phyloP scores from a whole-genome alignment of 1,284 basidiomycete genomes.

The Sanghuangporus baumii region DNA sequence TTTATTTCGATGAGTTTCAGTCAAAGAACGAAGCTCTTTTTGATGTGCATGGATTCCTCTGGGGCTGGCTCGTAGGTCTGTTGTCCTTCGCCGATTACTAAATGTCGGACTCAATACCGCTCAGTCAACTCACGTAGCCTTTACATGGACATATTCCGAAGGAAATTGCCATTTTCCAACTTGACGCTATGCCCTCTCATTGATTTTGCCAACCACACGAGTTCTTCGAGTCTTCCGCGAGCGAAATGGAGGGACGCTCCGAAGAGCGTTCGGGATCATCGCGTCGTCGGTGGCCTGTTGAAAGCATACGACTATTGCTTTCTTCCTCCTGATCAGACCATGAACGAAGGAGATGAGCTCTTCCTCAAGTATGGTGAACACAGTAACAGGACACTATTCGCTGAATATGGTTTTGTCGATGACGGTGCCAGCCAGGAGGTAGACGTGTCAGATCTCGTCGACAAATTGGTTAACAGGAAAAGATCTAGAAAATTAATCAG shows the following conservation, averaged over 20 bases:
- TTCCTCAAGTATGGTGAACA: conserved; percentile 74
- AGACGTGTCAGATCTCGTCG: conserved; percentile 54
- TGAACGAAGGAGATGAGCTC: conserved; percentile 55
- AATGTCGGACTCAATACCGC: conserved; percentile 7
- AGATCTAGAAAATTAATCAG: conserved; percentile 40
- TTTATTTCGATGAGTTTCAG: neutral
- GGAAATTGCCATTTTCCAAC: conserved; percentile 58
- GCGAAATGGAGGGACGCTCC: conserved; percentile 31
- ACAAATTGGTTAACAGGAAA: conserved; percentile 39
- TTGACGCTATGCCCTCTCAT: conserved; percentile 80
- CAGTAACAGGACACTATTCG: conserved; percentile 65
- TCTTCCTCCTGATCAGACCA: conserved; percentile 35
- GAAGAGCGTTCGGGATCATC: neutral
- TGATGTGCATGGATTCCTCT: conserved; percentile 48
- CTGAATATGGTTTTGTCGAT: conserved; percentile 80
- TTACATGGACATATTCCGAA: conserved; percentile 60
- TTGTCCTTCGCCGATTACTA: conserved; percentile 3
- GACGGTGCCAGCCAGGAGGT: conserved; percentile 42
- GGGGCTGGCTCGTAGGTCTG: conserved; percentile 85
- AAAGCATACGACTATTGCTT: conserved; percentile 43
- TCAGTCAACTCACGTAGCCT: conserved; percentile 86
- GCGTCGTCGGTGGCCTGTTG: conserved; percentile 23
- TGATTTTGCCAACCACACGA: conserved; percentile 80
- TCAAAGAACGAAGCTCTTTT: neutral
- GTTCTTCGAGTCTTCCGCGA: conserved; percentile 28